Evolutionary conservation across 164 flowering plant genomes (phyloP), one percentile per base, ranked within the genome.

Genomic region (Kalanchoe fedtschenkoi): DNA sequence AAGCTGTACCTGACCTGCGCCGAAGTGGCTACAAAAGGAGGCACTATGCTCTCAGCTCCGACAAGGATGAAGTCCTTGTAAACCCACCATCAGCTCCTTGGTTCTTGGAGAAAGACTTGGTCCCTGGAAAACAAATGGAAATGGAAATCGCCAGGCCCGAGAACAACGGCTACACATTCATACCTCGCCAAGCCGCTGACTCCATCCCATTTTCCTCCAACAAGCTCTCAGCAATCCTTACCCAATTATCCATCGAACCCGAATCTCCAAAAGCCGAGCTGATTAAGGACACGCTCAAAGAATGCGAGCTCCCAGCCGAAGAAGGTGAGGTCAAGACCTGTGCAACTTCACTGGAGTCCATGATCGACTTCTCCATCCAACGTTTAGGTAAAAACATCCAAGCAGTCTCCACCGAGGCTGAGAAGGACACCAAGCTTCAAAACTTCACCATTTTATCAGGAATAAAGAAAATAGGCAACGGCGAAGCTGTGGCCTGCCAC

Each of bases 301-400:
- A 74, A 54, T 79, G 83, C 32, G 80, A 79, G 56, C 67, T 35
- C 6, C 66, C 75, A 0, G 70, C 32, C 16, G 69, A 66, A 4
- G 38, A 57, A 55, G 80, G 78, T 19, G 83, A 79, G 68, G 77
- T 70, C 7, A 76, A 79, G 69, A 70, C 64, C 32, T 79, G 83
- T n/a, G n/a, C n/a, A n/a, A n/a, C n/a, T n/a, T n/a, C n/a, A n/a
- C n/a, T n/a, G n/a, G n/a, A n/a, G n/a, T n/a, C n/a, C n/a, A n/a
- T n/a, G n/a, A n/a, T n/a, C n/a, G n/a, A n/a, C n/a, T n/a, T n/a
- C n/a, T n/a, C n/a, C n/a, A n/a, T n/a, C n/a, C n/a, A n/a, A n/a
- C n/a, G n/a, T n/a, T n/a, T n/a, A n/a, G n/a, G n/a, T n/a, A n/a
- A n/a, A n/a, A n/a, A n/a, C n/a, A n/a, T n/a, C n/a, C n/a, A n/a